Base-by-base conservation (phyloP, 78 protist species). In the Monosiga brevicollis region DNA sequence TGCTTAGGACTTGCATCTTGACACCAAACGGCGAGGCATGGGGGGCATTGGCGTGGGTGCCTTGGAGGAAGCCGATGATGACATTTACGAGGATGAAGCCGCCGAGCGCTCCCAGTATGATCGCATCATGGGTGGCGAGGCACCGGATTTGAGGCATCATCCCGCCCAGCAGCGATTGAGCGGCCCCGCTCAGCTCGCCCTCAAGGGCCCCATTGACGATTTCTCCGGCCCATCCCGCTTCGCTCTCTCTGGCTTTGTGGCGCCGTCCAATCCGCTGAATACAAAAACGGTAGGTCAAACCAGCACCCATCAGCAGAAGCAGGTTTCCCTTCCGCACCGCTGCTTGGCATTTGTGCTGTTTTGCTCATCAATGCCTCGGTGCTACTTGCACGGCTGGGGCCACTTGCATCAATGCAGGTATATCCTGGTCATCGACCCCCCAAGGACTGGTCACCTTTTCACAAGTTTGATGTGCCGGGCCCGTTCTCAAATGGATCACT, bases 1-100 rank as follows among this genome's bases (percentile, higher is more conserved):
- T 15, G 6, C 34, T 37, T 75, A 38, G 49, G 37, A 38, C 78
- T 38, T 75, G 6, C 34, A 6, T 24, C 35, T 39, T 38, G 81
- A 49, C 37, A n/a, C 42, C 42, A 22, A 20, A n/a, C 9, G 25
- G 54, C 81, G 25, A 26, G 36, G 81, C 32, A 39, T 34, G 72
- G 55, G 40, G 22, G 81, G 55, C 36, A 35, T 78, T 1, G 81
- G 81, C 22, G 40, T 35, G 10, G 81, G 81, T 49, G 81, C 81
- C 22, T 35, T 78, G 9, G 81, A 78, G 11, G 81, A 78, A 10
- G 81, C 23, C 32, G 81, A 78, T 23, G 81, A 78, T 0, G 81
- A 78, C 40, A 29, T 35, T 29, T 34, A 78, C 35, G 42, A 78
- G 34, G 35, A 24, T 39, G 35, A 78, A 39, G n/a, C n/a, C n/a